Evolutionary conservation across 768 basidiomycete genomes (phyloP).

Genomic region (Rhodotorula toruloides): DNA sequence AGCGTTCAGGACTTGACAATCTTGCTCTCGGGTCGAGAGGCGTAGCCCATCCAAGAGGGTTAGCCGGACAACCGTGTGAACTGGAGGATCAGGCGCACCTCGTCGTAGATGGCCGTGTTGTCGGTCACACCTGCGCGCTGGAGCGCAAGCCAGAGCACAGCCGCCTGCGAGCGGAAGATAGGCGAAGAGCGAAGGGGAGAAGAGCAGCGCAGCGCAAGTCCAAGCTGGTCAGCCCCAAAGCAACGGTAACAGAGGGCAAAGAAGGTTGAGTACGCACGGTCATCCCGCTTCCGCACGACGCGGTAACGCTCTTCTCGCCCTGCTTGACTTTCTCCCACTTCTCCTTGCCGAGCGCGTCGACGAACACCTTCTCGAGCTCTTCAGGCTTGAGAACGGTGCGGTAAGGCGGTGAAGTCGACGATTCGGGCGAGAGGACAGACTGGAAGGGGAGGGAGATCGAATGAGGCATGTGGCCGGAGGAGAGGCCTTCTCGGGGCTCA

Average conservation of each 20-base stretch:
- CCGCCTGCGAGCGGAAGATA: constrained; percentile 51
- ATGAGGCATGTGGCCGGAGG: constrained; percentile 87
- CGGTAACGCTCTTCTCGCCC: constrained; percentile 60
- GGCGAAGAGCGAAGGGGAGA: neutral
- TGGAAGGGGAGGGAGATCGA: constrained; percentile 79
- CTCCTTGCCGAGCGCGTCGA: constrained; percentile 57
- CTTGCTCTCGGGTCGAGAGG: constrained; percentile 64
- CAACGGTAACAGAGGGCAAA: neutral
- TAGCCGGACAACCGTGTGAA: neutral
- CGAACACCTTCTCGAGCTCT: constrained; percentile 60
- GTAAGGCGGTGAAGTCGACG: constrained; percentile 53
- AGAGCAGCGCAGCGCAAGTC: too few relatives aligned
- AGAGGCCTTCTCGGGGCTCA: constrained; percentile 80
- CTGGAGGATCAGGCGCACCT: constrained; percentile 55
- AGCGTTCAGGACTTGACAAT: constrained; percentile 55
- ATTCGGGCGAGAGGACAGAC: constrained; percentile 27
- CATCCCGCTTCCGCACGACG: constrained; percentile 94
- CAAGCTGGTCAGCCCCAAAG: too few relatives aligned
- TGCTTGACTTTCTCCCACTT: constrained; percentile 53
- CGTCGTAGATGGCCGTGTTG: constrained; percentile 75
- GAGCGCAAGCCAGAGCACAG: constrained; percentile 86
- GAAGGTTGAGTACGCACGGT: constrained; percentile 50
- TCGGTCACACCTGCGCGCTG: constrained; percentile 59
- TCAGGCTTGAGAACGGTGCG: constrained; percentile 56
- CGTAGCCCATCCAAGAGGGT: constrained; percentile 78